Base-by-base conservation (phyloP, 768 basidiomycete species). In the Russula sp. region DNA sequence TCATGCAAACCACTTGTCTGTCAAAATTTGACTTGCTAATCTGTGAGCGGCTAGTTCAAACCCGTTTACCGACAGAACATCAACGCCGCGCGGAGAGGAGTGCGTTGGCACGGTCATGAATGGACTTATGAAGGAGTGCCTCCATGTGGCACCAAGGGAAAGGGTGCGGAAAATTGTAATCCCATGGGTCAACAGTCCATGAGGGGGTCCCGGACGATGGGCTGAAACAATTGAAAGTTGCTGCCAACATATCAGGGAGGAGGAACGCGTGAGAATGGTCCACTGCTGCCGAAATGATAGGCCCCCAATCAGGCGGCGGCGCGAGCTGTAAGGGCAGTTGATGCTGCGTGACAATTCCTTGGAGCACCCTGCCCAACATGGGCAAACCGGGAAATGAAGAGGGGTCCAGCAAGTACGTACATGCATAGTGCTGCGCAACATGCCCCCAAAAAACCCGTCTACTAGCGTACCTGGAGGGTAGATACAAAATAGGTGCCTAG, bases 331-430 rank as follows among this genome's bases (percentile, higher is more conserved):
- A 48, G 20, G 16, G 60, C n/a, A 45, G 25, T 34, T 56, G 47
- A 63, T 20, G 16, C 8, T 22, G 39, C n/a, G 46, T 54, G 62
- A 59, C 52, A 36, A 43, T 48, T 14, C 57, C 42, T 13, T 53
- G 50, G 52, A 56, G 57, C 51, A 54, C 13, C 42, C 45, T 58
- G 34, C 43, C 61, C 56, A 29, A 47, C 45, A 53, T 35, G 8
- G 61, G 61, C 38, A 47, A 52, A 54, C 52, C 53, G 57, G 52
- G 52, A 39, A 36, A 63, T 54, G 57, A 59, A 63, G 57, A 55
- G 58, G 62, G 61, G 51, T 54, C 41, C 14, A 29, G 11, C 52
- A 29, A 46, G 46, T 63, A 58, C 49, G 61, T 63, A 41, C 57
- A 48, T 41, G 39, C 20, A 47, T 35, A 45, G 52, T 32, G 18